Percentiles rank a stretch among this genome's conserved stretches.
Conservation (phyloP, 805 yeast genomes). For the Suhomyces prunicola region DNA sequence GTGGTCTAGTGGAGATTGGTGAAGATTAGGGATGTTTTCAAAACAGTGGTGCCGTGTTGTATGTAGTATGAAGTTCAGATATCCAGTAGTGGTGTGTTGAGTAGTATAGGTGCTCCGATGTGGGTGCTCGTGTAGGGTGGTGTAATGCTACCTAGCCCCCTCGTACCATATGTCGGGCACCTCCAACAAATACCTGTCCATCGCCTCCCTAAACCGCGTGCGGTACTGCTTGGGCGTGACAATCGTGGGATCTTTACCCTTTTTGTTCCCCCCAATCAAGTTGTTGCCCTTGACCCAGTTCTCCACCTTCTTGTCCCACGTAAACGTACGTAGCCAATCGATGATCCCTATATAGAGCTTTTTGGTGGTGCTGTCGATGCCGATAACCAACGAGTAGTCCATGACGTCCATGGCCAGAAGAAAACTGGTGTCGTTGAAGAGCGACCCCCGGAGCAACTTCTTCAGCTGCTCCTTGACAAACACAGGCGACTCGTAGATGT, state of each 20-base stretch:
- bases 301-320: slow-evolving; percentile 98
- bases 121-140: too few species aligned
- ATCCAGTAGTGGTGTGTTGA: too few species aligned
- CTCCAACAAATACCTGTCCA: slow-evolving; percentile 92
- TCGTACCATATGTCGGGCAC: slow-evolving; percentile 77
- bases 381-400: slow-evolving; percentile 96
- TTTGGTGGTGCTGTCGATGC: slow-evolving; percentile 66
- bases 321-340: slow-evolving; percentile 89
- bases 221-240: slow-evolving; percentile 96
- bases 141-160: slow-evolving; percentile 10
- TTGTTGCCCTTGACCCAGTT: slow-evolving; percentile 96
- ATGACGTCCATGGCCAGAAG: slow-evolving; percentile 96
- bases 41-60: too few species aligned
- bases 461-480: slow-evolving; percentile 92
- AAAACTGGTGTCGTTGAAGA: slow-evolving; percentile 94
- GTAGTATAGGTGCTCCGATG: too few species aligned
- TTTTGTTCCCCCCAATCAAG: slow-evolving; percentile 75
- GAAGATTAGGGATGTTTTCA: too few species aligned
- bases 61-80: too few species aligned
- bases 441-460: slow-evolving; percentile 75
- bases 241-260: slow-evolving; percentile 92
- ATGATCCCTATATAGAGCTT: slow-evolving; percentile 90
- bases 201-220: slow-evolving; percentile 91
- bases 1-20: too few species aligned
- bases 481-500: slow-evolving; percentile 91